Percentiles rank a stretch among this genome's conserved stretches.
phyloP scores from a whole-genome alignment of 371 early-diverging fungal species.

The Conidiobolus incongruus region DNA sequence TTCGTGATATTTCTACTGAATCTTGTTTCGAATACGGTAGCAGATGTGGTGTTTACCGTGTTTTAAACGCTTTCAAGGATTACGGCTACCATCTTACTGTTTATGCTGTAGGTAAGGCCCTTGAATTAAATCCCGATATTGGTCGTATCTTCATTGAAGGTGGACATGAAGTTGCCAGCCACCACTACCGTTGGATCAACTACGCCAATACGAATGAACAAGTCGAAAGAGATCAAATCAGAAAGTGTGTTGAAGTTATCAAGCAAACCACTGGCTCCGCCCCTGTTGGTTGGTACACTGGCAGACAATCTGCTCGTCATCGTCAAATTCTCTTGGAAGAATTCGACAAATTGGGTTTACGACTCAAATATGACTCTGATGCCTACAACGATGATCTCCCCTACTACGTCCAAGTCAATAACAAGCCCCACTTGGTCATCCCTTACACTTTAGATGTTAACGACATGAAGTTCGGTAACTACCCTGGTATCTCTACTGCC shows the following conservation, averaged over 20 bases:
- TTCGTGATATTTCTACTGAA: slow-evolving; percentile 1
- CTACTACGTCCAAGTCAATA: neutral
- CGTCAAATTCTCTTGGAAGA: neutral
- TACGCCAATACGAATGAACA: neutral
- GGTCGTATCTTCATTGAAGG: neutral
- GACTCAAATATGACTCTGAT: slow-evolving; percentile 1
- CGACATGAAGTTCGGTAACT: slow-evolving; percentile 1
- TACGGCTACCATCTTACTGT: neutral
- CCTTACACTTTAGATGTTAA: slow-evolving; percentile 3
- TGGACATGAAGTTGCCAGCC: slow-evolving; percentile 1
- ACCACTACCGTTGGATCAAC: slow-evolving; percentile 3
- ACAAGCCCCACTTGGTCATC: neutral
- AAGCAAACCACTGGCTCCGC: neutral
- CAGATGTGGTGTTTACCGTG: neutral
- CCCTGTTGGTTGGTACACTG: slow-evolving; percentile 3
- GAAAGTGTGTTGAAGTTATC: neutral
- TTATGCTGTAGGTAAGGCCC: neutral
- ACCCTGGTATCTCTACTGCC: neutral
- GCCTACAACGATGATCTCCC: slow-evolving; percentile 4
- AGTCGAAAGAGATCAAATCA: neutral
- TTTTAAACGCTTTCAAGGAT: neutral
- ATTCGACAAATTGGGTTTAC: neutral
- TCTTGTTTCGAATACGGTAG: slow-evolving; percentile 1
- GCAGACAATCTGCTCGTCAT: neutral
- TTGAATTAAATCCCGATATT: neutral